These are phyloP conservation scores for Mycena rebaudengoi DNA, from an alignment of 768 basidiomycete genomes.

Conservation along the genomic window DNA sequence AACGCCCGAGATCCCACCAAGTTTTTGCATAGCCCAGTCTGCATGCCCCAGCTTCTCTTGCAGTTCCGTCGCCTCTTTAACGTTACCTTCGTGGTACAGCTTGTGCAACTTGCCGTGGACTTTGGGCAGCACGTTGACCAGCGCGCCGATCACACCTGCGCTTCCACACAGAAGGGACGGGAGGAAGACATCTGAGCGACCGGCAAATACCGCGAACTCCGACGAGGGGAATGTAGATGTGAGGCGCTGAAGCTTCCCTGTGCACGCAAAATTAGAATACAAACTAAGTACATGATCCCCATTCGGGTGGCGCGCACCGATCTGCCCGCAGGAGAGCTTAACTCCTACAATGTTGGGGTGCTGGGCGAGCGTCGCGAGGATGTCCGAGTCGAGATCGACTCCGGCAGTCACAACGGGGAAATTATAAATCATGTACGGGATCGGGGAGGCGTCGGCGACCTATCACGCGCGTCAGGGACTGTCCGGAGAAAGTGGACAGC, in stretches of 20 bases:
- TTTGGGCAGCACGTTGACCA: slow-evolving; percentile 70
- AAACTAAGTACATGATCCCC: no score
- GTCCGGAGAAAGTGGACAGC: not conserved
- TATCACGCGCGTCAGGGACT: slow-evolving; percentile 17
- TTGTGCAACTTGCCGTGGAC: slow-evolving; percentile 59
- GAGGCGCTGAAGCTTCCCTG: slow-evolving; percentile 75
- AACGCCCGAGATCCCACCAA: slow-evolving; percentile 74
- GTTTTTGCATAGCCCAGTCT: slow-evolving; percentile 69
- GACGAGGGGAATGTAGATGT: slow-evolving; percentile 61
- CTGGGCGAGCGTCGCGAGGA: slow-evolving; percentile 68
- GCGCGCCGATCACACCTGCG: slow-evolving; percentile 72
- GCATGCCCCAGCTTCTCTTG: slow-evolving; percentile 71
- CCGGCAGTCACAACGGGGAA: slow-evolving; percentile 86
- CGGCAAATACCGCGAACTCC: slow-evolving; percentile 78
- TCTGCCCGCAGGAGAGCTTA: slow-evolving; percentile 86
- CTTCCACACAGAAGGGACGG: slow-evolving; percentile 69
- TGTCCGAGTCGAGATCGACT: slow-evolving; percentile 85
- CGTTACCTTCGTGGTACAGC: slow-evolving; percentile 60
- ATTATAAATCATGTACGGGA: slow-evolving; percentile 75
- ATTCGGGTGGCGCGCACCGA: slow-evolving; percentile 54
- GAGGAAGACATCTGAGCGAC: slow-evolving; percentile 74
- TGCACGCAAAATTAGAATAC: not conserved
- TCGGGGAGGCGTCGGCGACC: slow-evolving; percentile 19
- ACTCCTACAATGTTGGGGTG: slow-evolving; percentile 90
- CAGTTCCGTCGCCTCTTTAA: slow-evolving; percentile 65